Evolutionary conservation across 2,329 filamentous ascomycete genomes (phyloP).

Genomic region (Podosphaera xanthii): DNA sequence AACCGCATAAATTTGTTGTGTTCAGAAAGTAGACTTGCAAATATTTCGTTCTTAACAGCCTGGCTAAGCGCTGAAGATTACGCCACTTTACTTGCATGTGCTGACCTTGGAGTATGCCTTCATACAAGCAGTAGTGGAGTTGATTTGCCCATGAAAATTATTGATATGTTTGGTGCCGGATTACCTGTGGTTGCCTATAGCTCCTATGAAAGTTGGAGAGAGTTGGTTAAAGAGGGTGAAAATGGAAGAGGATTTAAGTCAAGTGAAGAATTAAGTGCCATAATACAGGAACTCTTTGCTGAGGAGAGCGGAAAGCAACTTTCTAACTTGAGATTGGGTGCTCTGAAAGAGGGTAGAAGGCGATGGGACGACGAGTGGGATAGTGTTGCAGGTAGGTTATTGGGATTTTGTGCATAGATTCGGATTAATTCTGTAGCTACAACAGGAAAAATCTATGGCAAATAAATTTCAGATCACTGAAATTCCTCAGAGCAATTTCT

Average conservation of each 20-base stretch:
- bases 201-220: conserved; percentile 67
- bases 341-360: conserved; percentile 46
- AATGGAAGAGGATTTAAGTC: conserved; percentile 75
- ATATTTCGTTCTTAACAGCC: conserved; percentile 52
- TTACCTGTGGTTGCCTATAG: conserved; percentile 76
- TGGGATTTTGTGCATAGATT: conserved; percentile 24
- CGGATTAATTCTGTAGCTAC: no score
- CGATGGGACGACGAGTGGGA: conserved; percentile 93
- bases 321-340: conserved; percentile 39
- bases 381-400: conserved; percentile 48
- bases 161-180: conserved; percentile 95
- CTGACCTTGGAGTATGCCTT: conserved; percentile 74
- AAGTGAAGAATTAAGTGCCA: conserved; percentile 36
- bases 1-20: conserved; percentile 38
- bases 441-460: no score
- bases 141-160: conserved; percentile 95
- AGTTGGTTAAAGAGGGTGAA: conserved; percentile 67
- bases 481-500: no score
- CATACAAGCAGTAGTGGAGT: conserved; percentile 89
- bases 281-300: conserved; percentile 41
- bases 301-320: conserved; percentile 30
- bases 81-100: conserved; percentile 57
- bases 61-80: conserved; percentile 77
- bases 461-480: no score
- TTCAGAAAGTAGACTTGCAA: conserved; percentile 36